Evolutionary conservation across 441 rosid genomes (phyloP).

Genomic region (Corymbia citriodora): DNA sequence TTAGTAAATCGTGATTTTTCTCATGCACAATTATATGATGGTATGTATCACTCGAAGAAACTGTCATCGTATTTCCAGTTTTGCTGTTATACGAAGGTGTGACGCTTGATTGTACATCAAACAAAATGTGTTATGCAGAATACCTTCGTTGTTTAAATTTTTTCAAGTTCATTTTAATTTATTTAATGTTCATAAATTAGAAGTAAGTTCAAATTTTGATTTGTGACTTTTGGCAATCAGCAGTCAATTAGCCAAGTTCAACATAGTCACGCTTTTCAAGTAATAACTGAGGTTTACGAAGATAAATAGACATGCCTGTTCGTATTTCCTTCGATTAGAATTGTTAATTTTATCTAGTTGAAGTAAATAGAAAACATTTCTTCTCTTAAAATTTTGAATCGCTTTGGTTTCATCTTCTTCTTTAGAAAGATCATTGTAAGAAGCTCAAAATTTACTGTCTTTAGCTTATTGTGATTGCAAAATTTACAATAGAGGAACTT

Average conservation of each 20-base stretch:
- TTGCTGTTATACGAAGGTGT: accelerated
- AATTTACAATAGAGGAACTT: neutral
- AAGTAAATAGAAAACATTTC: neutral
- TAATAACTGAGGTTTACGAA: neutral
- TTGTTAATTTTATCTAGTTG: neutral
- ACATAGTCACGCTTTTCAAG: neutral
- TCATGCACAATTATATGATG: neutral
- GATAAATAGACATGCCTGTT: neutral
- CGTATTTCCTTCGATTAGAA: neutral
- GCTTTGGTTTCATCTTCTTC: neutral
- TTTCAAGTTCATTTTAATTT: neutral
- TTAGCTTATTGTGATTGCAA: neutral
- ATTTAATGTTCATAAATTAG: neutral
- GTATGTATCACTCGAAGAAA: neutral
- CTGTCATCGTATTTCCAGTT: neutral
- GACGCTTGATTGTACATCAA: neutral
- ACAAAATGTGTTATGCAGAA: neutral
- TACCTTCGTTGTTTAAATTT: neutral
- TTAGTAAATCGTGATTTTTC: neutral
- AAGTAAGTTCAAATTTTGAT: neutral
- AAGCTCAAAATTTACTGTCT: neutral
- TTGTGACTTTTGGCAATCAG: neutral
- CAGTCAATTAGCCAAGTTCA: neutral
- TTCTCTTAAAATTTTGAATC: neutral
- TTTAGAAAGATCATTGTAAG: neutral